Evolutionary conservation across 345 rosid species (phyloP).

Genomic region (Citropsis articulata): DNA sequence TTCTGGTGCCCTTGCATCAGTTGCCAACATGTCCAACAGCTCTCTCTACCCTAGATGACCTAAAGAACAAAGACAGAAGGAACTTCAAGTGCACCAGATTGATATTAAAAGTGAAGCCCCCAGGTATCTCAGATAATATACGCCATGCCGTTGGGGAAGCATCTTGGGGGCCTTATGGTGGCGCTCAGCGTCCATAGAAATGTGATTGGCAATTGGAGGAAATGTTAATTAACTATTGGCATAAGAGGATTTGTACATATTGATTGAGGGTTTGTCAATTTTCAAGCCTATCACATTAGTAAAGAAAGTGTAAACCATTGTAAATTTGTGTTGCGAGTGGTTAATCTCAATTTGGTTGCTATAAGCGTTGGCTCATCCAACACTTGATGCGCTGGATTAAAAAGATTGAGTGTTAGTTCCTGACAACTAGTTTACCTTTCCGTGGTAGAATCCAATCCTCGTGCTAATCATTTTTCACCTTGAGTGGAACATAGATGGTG

Average conservation of each 20-base stretch:
- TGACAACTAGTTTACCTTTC: no score
- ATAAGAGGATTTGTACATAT: background rate
- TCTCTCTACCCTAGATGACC: constrained; percentile 75
- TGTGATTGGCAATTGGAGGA: no score
- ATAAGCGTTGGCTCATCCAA: constrained; percentile 2
- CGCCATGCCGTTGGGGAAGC: background rate
- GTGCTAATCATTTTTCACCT: background rate
- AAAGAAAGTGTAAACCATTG: background rate
- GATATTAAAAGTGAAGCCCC: background rate
- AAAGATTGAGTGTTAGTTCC: no score
- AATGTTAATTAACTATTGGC: no score
- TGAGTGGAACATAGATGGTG: background rate
- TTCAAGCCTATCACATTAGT: background rate
- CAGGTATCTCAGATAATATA: constrained; percentile 3
- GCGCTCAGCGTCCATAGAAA: background rate
- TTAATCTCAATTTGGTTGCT: background rate
- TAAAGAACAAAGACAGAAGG: background rate
- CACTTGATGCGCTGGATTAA: background rate
- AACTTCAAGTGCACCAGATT: background rate
- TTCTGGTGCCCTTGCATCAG: constrained; percentile 46
- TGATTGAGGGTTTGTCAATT: background rate
- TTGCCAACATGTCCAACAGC: constrained; percentile 57
- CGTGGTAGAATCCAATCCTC: background rate
- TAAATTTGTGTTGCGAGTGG: background rate
- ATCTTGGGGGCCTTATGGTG: background rate